Evolutionary conservation across 306 rosid species (phyloP), one percentile per base, ranked within the genome.

Genomic region (Oemleria cerasiformis): DNA sequence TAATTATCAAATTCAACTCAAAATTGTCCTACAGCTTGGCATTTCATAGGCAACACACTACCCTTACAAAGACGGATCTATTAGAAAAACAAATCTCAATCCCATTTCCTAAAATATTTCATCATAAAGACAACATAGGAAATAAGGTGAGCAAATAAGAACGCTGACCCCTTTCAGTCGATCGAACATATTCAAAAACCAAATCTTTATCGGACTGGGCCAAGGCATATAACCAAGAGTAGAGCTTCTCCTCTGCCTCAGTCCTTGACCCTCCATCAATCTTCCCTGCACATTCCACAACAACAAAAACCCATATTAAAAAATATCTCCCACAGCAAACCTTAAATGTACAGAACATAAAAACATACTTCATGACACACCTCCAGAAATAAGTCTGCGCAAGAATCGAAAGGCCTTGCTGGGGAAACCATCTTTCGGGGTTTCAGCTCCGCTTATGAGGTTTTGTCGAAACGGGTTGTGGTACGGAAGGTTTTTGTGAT

Each of bases 151-250:
- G 55, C 11, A 14, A 30, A 3, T 57, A 21, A 69, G 43, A 47
- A 77, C 7, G 68, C 83, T 79, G 54, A 78, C 97, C 97, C 79
- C 96, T 85, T 79, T 91, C 97, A 0, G 97, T 91, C 79, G 97
- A 91, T 39, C 67, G 82, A 80, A 91, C 97, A 55, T 91, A 91
- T 77, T 91, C 97, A 42, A 77, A 91, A 75, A 64, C 92, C 85
- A 91, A 17, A 64, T 88, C 49, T 75, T 79, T 88, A 1, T 88
- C 78, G 17, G 97, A 80, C 39, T 68, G 89, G 9, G 97, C 92
- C 89, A 91, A 77, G 23, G 92, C 62, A 63, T 91, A 88, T 65
- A 91, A 49, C 97, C 97, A 91, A 62, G 91, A 82, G 69, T 74
- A 84, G 1, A 91, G 88, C 73, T 76, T 88, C 74, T 91, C 91